Base-by-base conservation (phyloP, 1,284 basidiomycete genomes). In the Microbotryomycetes sp. region DNA sequence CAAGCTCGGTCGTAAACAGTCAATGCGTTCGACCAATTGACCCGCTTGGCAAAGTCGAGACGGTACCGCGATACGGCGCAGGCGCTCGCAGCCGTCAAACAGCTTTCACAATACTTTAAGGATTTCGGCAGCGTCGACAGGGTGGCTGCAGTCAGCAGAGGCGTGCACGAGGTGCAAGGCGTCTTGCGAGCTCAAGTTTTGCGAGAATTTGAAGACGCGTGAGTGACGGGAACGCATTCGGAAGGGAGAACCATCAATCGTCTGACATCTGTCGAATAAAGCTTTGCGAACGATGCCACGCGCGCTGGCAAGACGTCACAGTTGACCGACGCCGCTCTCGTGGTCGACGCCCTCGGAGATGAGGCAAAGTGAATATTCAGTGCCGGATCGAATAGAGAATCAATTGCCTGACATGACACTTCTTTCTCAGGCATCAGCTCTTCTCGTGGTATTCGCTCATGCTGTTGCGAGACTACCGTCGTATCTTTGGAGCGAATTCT, bases 401-500 rank as follows among this genome's bases (percentile, higher is more conserved):
- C n/a, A n/a, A n/a, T n/a, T n/a, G n/a, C 11, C 35, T 21, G 26
- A 16, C 26, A 27, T 30, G 52, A 29, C n/a, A n/a, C 31, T 13
- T 26, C 31, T 41, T 4, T 46, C 18, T 5, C 56, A 80, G 79
- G 49, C 76, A 78, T 41, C 84, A 88, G 56, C 82, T 97, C 55
- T 81, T 98, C 24, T 90, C 94, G 57, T 87, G 91, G 62, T 97
- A 97, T 73, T 86, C 90, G 48, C 84, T 86, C 13, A 81, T 93
- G 11, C 90, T 97, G 73, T 81, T 99, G 30, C 89, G 91, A 72
- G 96, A 98, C 75, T 99, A 99, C 73, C 85, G 93, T 13, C 86
- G 93, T 18, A 94, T 99, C 73, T 99, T 99, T 77, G 85, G 89
- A 62, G 82, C 86, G 3, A 85, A 85, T 1, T 91, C 94, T 70